Evolutionary conservation across 1,284 basidiomycete genomes (phyloP), one percentile per base, ranked within the genome.

Genomic region (Cryptococcus sp.): DNA sequence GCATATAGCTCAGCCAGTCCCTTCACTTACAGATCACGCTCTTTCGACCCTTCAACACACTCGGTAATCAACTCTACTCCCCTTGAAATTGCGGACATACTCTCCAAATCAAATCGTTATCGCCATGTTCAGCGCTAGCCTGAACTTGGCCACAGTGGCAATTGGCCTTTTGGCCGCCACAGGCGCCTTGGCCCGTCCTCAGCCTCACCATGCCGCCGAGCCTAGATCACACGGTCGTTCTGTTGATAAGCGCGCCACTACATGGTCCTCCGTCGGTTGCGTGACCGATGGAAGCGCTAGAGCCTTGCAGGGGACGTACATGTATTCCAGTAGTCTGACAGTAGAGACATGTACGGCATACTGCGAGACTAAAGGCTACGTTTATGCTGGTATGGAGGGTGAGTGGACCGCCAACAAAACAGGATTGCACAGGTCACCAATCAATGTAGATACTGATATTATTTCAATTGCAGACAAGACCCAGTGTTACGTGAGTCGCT

Each of bases 331-430:
- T 5, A 34, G 19, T 15, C 62, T 63, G 54, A 65, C 66, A 0
- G 46, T 50, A 15, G 52, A 61, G 15, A 26, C 44, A 39, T 68
- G 66, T 56, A 60, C 55, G 6, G 20, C 49, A 10, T 54, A 29
- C 11, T 63, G 63, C 49, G 26, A 47, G 16, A 41, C 40, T 10
- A 22, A 44, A 16, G 62, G 62, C 17, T 68, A 58, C 55, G 50
- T 37, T 17, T 60, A 57, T 48, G 64, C 64, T 34, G 64, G 64
- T 20, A 39, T 61, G 19, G 60, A 65, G 37, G 29, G 58, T 65
- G 49, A 59, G 60, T 60, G 0, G 19, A 13, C n/a, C n/a, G n/a
- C n/a, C 26, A 29, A 8, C 8, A 3, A 20, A 23, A 16, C 29
- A 17, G 15, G 19, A 46, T 20, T 19, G 13, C 7, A 37, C 40